Percentiles rank a stretch among this genome's conserved stretches.
Evolutionary conservation across 2,329 filamentous ascomycete genomes (phyloP).

Genomic region (Alternaria ventricosa): DNA sequence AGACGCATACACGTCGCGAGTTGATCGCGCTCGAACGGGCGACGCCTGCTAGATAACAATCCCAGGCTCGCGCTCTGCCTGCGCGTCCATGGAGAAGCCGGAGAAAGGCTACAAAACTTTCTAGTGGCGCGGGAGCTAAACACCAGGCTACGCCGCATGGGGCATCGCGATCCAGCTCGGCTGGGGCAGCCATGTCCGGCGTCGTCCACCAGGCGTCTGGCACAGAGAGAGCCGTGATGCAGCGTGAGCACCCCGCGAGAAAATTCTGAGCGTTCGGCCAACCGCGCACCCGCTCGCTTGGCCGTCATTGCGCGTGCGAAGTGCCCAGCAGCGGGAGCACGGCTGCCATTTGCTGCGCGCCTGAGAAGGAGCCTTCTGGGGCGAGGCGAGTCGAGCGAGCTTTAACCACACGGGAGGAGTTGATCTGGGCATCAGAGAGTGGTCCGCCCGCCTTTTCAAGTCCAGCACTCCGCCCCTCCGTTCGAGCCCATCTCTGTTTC

Average conservation of each 20-base stretch:
- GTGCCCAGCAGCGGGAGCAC: conserved; percentile 22
- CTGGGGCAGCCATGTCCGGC: conserved; percentile 24
- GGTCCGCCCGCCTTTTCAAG: conserved; percentile 45
- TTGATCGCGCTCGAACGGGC: neutral
- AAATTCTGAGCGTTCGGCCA: conserved; percentile 35
- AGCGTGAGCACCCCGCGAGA: conserved; percentile 32
- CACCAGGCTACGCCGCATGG: conserved; percentile 5
- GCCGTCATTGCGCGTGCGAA: conserved; percentile 22
- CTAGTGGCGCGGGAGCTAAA: conserved; percentile 33
- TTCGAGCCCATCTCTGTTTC: conserved; percentile 45
- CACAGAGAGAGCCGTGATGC: conserved; percentile 14
- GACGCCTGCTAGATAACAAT: conserved; percentile 1
- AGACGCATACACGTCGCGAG: neutral
- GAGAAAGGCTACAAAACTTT: conserved; percentile 32
- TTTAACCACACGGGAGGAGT: conserved; percentile 26
- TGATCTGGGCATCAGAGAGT: conserved; percentile 27
- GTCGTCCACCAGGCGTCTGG: conserved; percentile 18
- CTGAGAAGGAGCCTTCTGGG: conserved; percentile 16
- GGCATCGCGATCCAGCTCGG: conserved; percentile 25
- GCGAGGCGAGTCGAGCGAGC: conserved; percentile 17
- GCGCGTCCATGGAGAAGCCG: conserved; percentile 41
- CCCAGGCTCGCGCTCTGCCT: neutral
- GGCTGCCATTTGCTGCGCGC: conserved; percentile 32
- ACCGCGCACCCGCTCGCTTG: conserved; percentile 28
- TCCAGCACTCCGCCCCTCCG: conserved; percentile 44